Evolutionary conservation across 192 early-diverging fungal species (phyloP), one percentile per base, ranked within the genome.

Genomic region (Podila minutissima): DNA sequence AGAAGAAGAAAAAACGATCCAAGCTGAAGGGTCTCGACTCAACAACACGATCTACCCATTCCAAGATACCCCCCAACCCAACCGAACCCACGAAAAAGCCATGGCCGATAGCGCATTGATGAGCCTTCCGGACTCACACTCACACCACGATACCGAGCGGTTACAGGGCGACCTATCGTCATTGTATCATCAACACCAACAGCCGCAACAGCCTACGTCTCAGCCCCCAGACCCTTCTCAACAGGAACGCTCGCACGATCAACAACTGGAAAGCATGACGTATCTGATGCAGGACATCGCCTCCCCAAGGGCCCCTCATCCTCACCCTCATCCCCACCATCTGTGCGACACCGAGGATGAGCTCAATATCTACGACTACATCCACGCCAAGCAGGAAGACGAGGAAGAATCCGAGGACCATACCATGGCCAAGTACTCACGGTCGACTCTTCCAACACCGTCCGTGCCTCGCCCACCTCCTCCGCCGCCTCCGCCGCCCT

Each of bases 361-460:
- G 41, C 59, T 81, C 48, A 68, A 81, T 57, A 81, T 81, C 48
- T 81, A 72, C 62, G 77, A 81, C 32, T 81, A 73, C 26, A 81
- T 81, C 67, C 67, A 81, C 53, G 71, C 71, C 62, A 81, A 81
- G 51, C 77, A 81, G 37, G 74, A 76, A 31, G 74, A 70, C 33
- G 77, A 81, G 19, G 70, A 64, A 20, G 70, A 79, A 33, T 28
- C 68, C 59, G 68, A 70, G n/a, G 57, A 69, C 41, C 48, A 13
- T 37, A 33, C 17, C 57, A 66, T 29, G 37, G 4, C 69, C 67
- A n/a, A 59, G 67, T 5, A 48, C 35, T 15, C 69, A 65, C 3
- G 62, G 37, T 31, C 60, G 28, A 72, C 66, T 9, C 66, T 66
- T 2, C 31, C 62, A n/a, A 50, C 13, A 58, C 57, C 35, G 2